Percentiles rank a stretch among this genome's conserved stretches.
These are phyloP conservation scores for Cynara cardunculus DNA, from an alignment of 129 eudicot species.

Conservation along the genomic window DNA sequence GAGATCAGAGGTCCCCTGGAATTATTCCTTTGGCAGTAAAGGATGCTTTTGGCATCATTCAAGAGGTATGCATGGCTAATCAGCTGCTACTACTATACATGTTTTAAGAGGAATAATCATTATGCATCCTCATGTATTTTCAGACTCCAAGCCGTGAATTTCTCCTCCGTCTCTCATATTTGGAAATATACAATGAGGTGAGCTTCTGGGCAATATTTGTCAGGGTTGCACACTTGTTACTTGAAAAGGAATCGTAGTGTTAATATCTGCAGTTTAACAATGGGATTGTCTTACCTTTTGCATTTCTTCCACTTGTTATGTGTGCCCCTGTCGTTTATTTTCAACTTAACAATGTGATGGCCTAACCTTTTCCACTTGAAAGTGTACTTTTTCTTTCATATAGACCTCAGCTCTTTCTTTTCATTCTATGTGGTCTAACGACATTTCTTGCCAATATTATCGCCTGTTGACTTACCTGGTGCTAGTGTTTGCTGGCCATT, in stretches of 20 bases:
- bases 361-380: background rate
- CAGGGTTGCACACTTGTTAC: slow-evolving; percentile 6
- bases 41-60: slow-evolving; percentile 92
- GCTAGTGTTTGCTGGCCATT: background rate
- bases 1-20: slow-evolving; percentile 99
- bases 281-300: background rate
- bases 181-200: slow-evolving; percentile 94
- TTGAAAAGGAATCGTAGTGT: background rate
- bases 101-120: slow-evolving; percentile 1
- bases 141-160: slow-evolving; percentile 90
- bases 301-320: slow-evolving; percentile 1
- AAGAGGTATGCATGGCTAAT: slow-evolving; percentile 56
- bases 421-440: background rate
- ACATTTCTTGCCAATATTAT: background rate
- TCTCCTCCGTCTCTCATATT: slow-evolving; percentile 87
- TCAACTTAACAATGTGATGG: background rate
- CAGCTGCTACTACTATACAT: background rate
- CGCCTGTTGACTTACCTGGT: background rate
- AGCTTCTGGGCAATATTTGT: slow-evolving; percentile 13
- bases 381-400: background rate
- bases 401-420: background rate
- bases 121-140: slow-evolving; percentile 11
- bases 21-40: slow-evolving; percentile 87
- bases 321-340: background rate
- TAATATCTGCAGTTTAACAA: background rate